These are phyloP conservation scores for Nemophila menziesii DNA, from an alignment of 257 asterid genomes.

Conservation along the genomic window DNA sequence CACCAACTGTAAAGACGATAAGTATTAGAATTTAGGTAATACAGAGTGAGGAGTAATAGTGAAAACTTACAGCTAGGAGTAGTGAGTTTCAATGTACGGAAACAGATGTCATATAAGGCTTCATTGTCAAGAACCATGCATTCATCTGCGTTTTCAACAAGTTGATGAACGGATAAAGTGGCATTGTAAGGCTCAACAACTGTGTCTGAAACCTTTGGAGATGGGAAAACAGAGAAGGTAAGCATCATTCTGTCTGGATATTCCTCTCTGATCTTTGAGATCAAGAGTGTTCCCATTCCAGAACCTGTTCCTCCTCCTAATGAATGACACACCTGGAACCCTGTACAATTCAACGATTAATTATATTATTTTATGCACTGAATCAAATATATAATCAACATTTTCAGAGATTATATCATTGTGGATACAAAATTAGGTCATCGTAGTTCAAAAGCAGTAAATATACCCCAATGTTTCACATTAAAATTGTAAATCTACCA, in stretches of 20 bases:
- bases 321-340: slow-evolving; percentile 45
- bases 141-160: slow-evolving; percentile 44
- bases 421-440: no score
- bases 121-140: no score
- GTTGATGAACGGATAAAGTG: slow-evolving; percentile 39
- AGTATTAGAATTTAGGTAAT: background rate
- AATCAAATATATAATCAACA: background rate
- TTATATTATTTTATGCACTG: background rate
- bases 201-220: slow-evolving; percentile 41
- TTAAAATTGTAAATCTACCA: no score
- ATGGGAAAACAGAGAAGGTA: slow-evolving; percentile 41
- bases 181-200: slow-evolving; percentile 48
- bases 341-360: slow-evolving; percentile 13
- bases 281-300: slow-evolving; percentile 41
- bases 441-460: no score
- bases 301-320: slow-evolving; percentile 47
- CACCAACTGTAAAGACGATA: slow-evolving; percentile 27
- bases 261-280: slow-evolving; percentile 40
- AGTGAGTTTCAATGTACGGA: slow-evolving; percentile 35
- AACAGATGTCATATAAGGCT: slow-evolving; percentile 40
- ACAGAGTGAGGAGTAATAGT: background rate
- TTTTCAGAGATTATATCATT: no score
- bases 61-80: slow-evolving; percentile 37
- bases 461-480: no score
- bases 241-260: slow-evolving; percentile 46